Evolutionary conservation across 2,329 filamentous ascomycete genomes (phyloP).

Genomic region (Diaporthe sp.): DNA sequence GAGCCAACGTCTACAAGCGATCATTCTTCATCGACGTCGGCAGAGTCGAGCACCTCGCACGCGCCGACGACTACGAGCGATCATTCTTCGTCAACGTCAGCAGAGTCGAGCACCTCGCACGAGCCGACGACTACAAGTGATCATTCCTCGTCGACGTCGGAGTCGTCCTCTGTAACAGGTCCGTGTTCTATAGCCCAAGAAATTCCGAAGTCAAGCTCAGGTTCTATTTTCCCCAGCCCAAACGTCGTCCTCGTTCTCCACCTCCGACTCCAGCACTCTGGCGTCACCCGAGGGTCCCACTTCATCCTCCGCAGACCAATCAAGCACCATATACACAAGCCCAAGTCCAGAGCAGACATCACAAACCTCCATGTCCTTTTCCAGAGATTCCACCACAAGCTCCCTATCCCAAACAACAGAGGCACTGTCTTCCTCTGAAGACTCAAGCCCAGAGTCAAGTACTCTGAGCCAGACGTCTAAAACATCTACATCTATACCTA

Average conservation of each 20-base stretch:
- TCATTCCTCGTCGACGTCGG: background rate
- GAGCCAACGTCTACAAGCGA: too few relatives aligned
- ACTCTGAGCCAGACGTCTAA: too few relatives aligned
- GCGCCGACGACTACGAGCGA: too few relatives aligned
- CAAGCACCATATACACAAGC: background rate
- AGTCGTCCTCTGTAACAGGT: background rate
- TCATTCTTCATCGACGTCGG: too few relatives aligned
- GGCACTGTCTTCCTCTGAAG: background rate
- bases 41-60: too few relatives aligned
- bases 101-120: too few relatives aligned
- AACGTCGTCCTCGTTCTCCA: background rate
- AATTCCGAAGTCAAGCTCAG: background rate
- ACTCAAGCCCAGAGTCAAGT: background rate
- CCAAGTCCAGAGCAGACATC: background rate
- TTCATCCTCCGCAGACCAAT: background rate
- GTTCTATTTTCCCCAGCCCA: slow-evolving; percentile 6
- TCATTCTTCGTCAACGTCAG: too few relatives aligned
- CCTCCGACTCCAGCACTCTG: background rate
- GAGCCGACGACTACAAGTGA: too few relatives aligned
- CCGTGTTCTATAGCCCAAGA: background rate
- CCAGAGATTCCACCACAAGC: background rate
- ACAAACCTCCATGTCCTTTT: too few relatives aligned
- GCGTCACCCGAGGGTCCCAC: background rate
- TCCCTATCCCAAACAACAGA: background rate
- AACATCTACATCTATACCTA: too few relatives aligned